Base-by-base conservation (phyloP, 2,329 filamentous ascomycete genomes). In the Trichoderma atrobrunneum region DNA sequence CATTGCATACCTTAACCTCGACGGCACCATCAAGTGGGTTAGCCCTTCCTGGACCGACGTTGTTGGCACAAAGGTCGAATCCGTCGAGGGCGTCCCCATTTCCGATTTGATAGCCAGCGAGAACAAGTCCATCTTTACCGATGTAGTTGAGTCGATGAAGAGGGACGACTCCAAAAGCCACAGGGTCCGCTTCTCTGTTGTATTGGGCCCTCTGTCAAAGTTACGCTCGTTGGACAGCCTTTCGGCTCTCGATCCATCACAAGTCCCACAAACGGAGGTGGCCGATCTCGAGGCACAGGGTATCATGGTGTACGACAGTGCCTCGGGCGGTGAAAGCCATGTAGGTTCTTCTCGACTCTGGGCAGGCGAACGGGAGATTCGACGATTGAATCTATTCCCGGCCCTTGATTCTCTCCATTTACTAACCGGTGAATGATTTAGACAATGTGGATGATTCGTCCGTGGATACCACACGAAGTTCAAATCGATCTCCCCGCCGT, bases 401-500 rank as follows among this genome's bases (percentile, higher is more conserved):
- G 10, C 16, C 8, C 56, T 39, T 57, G n/a, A 6, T 28, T 6
- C 4, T 43, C 39, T 69, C 34, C 10, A 14, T 11, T 61, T 61
- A 36, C 39, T 32, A 66, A 68, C 73, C 73, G 59, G 75, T 63
- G 7, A 21, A 63, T 32, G n/a, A 60, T 48, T 16, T 65, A 97
- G 93, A 97, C 94, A 21, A 99, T 99, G 97, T 99, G 96, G 96
- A 99, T 99, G 94, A 90, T 99, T 76, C 93, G 96, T 75, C 96
- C 95, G 3, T 97, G 94, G 82, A 91, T 94, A 54, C 93, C 95
- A 7, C 90, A 94, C 75, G 95, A 98, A 84, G 93, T 99, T 78
- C 97, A 97, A 75, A 98, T 99, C 77, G 96, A 98, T 80, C 88
- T 99, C 7, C 95, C 97, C 18, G 86, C 90, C 72, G 85, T 97